Base-by-base conservation (phyloP, 2,329 filamentous ascomycete genomes). In the Curvularia verruculosa region DNA sequence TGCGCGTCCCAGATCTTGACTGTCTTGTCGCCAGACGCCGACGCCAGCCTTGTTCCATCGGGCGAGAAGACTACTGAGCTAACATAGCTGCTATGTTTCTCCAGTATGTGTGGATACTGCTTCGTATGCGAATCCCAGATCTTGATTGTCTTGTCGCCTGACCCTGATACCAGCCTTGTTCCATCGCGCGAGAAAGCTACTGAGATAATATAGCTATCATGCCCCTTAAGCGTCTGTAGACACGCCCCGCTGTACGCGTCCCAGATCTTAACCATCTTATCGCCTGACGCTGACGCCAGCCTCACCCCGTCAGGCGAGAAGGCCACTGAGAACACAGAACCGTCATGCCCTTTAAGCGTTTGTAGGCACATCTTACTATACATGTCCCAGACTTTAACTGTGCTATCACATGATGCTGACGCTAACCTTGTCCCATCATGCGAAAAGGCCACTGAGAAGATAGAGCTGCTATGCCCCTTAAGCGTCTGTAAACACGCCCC, bases 401-500 rank as follows among this genome's bases (percentile, higher is more conserved):
- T n/a, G n/a, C n/a, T n/a, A n/a, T n/a, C n/a, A n/a, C n/a, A n/a
- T n/a, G n/a, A n/a, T 6, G 34, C 34, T 8, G 34, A 37, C 1
- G n/a, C 34, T 2, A 37, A 6, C 13, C 34, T 37, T 4, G 8
- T 44, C 21, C 54, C 46, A 36, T 63, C 56, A 43, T 55, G 50
- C 44, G 52, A 62, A 48, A 60, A 54, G 47, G 56, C 23, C 10
- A 69, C 58, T 3, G 47, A 60, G 18, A 8, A 41, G 36, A 66
- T 48, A 12, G 1, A 12, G 26, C 26, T 21, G 28, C 40, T 54
- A 49, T 67, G 59, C 34, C 55, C 57, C 50, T 67, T 48, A 37
- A 70, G 61, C 41, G 61, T 65, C 29, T 59, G 61, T 21, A 62
- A 28, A 36, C 62, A 64, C n/a, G 28, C 28, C 18, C 29, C 41